phyloP scores from a whole-genome alignment of 352 stramenopile species.

The Globisporangium middletonii region DNA sequence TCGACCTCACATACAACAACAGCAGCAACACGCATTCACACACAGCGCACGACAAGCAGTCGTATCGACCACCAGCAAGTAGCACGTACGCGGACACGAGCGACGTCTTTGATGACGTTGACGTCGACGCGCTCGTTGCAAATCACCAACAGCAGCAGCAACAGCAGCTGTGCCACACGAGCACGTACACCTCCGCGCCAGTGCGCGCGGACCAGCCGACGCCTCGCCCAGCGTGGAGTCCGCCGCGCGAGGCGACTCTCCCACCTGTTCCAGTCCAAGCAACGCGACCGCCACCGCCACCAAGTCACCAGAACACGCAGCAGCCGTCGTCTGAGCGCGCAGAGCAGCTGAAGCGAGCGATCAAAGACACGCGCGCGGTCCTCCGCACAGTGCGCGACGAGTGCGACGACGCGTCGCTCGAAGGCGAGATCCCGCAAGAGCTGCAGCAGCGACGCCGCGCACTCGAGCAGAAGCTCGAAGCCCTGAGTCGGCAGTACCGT shows the following conservation, averaged over 20 bases:
- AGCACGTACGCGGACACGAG: neutral
- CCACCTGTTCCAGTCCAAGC: neutral
- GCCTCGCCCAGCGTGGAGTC: neutral
- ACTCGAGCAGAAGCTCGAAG: slow-evolving; percentile 57
- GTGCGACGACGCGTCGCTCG: slow-evolving; percentile 76
- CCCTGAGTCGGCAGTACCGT: slow-evolving; percentile 51
- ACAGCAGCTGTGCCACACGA: neutral
- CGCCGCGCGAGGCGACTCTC: neutral
- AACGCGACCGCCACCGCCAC: neutral
- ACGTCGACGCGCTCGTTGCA: slow-evolving; percentile 50
- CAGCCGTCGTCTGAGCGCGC: slow-evolving; percentile 13
- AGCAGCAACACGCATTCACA: neutral
- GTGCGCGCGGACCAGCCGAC: neutral
- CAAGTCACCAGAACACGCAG: slow-evolving; percentile 12
- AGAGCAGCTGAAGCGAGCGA: slow-evolving; percentile 36
- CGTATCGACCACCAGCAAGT: neutral
- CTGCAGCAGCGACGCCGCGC: slow-evolving; percentile 36
- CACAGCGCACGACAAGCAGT: neutral
- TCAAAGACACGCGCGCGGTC: slow-evolving; percentile 56
- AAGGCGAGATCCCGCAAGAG: slow-evolving; percentile 58
- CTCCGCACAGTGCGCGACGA: slow-evolving; percentile 68
- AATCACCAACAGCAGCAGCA: slow-evolving; percentile 29
- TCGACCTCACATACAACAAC: slow-evolving; percentile 21
- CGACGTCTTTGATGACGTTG: slow-evolving; percentile 28
- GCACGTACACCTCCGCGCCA: neutral